Evolutionary conservation across 371 early-diverging fungal genomes (phyloP), one percentile per base, ranked within the genome.

Genomic region (Sporodiniella umbellata): DNA sequence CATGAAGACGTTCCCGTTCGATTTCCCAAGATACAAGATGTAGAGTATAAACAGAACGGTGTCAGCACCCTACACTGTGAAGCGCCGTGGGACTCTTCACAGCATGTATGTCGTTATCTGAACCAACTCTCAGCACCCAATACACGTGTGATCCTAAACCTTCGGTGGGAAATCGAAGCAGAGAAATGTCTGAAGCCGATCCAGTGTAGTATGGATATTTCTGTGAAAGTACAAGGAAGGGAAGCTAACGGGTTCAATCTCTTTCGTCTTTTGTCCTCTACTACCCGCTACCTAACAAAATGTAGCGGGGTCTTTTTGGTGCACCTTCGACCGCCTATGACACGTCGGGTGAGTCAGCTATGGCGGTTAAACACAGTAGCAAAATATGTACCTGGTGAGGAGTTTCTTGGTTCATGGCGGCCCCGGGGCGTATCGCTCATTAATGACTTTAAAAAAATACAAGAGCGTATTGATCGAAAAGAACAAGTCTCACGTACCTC

Each of bases 41-140:
- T 78, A 3, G 64, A 70, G 8, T 77, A 79, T 45, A 71, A 80
- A 0, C 60, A 58, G 5, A 85, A 88, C 52, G 88, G 88, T 6
- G 85, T 86, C 1, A 79, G 84, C 39, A 72, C 74, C 23, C 51
- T 90, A 1, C 45, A 64, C n/a, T 73, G 80, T 4, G 72, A 78
- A n/a, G 83, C 82, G 11, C 66, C 90, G 1, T 94, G 95, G 95
- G 95, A 94, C 51, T 87, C 88, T 12, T 86, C 89, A 0, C 73
- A 92, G 8, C 90, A 92, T 48, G 88, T 86, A n/a, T 85, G 84
- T 2, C 48, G 80, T 0, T 75, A 84, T 46, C 68, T 94, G 33
- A 90, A 94, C 56, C 53, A 79, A 24, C 66, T 87, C 14, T 91
- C 93, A 0, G 58, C 70, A 18, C 55, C 78, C 2, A 70, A 78